These are phyloP conservation scores for Brassica rapa DNA, from an alignment of 345 rosid genomes.

Conservation along the genomic window DNA sequence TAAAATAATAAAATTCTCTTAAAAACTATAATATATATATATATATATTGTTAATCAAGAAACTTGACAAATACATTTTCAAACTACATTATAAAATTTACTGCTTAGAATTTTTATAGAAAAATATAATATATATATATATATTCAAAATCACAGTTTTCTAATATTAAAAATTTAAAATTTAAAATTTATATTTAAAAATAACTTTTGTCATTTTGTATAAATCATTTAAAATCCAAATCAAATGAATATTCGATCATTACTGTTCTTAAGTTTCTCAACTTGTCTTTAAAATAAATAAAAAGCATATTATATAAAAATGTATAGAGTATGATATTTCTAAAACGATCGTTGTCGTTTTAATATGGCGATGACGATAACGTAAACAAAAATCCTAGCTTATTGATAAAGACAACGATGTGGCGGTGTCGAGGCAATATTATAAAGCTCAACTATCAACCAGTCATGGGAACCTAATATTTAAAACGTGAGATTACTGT, in stretches of 20 bases:
- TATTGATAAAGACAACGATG: slow-evolving; percentile 36
- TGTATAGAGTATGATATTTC: not conserved
- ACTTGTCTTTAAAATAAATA: slow-evolving; percentile 13
- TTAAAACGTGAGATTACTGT: not conserved
- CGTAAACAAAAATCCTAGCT: slow-evolving; percentile 22
- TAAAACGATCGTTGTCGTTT: slow-evolving; percentile 36
- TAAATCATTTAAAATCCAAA: not conserved
- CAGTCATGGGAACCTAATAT: not conserved
- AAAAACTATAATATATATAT: not conserved
- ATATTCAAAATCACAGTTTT: not conserved
- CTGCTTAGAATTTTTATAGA: not conserved
- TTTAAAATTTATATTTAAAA: not conserved
- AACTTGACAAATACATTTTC: not conserved
- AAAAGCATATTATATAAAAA: slow-evolving; percentile 3
- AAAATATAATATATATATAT: not conserved
- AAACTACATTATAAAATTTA: not conserved
- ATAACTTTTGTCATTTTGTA: not conserved
- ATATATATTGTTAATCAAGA: not conserved
- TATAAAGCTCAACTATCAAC: not conserved
- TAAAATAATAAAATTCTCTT: not conserved
- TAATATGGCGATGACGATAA: slow-evolving; percentile 5
- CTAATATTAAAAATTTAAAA: not conserved
- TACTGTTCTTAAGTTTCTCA: slow-evolving; percentile 11
- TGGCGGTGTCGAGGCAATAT: slow-evolving; percentile 22
- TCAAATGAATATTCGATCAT: slow-evolving; percentile 3